phyloP scores from a whole-genome alignment of 306 rosid species.

The Betula pendula region DNA sequence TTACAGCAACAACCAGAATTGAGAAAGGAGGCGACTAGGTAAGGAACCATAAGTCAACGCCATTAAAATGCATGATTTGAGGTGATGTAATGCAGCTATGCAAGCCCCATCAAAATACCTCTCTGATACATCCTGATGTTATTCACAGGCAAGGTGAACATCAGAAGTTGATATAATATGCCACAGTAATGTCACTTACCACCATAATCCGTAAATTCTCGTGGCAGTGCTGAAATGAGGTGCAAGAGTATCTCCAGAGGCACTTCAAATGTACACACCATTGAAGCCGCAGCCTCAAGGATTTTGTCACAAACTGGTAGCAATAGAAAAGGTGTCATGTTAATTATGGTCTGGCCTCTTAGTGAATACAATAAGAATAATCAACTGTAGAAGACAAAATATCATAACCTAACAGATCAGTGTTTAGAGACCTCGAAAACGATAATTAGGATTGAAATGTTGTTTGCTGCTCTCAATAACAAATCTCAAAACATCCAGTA shows the following conservation, averaged over 20 bases:
- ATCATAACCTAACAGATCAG: conserved; percentile 40
- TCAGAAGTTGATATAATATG: conserved; percentile 19
- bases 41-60: neutral
- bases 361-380: conserved; percentile 24
- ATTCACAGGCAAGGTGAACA: conserved; percentile 13
- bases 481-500: conserved; percentile 76
- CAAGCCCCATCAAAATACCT: neutral
- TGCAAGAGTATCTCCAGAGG: conserved; percentile 66
- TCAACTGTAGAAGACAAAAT: conserved; percentile 24
- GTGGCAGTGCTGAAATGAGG: conserved; percentile 82
- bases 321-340: conserved; percentile 30
- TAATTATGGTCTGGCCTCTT: conserved; percentile 25
- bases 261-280: conserved; percentile 66
- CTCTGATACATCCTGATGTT: neutral
- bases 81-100: neutral
- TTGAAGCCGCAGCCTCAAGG: conserved; percentile 70
- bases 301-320: conserved; percentile 77
- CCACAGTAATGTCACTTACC: conserved; percentile 52
- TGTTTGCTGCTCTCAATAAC: conserved; percentile 85
- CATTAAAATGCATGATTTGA: neutral
- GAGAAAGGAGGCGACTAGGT: no score
- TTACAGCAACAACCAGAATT: no score
- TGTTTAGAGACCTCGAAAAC: conserved; percentile 66
- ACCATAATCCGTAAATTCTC: conserved; percentile 73
- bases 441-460: conserved; percentile 95